Evolutionary conservation across 208 protist species (phyloP), one percentile per base, ranked within the genome.

Genomic region (Leishmania tarentolae): DNA sequence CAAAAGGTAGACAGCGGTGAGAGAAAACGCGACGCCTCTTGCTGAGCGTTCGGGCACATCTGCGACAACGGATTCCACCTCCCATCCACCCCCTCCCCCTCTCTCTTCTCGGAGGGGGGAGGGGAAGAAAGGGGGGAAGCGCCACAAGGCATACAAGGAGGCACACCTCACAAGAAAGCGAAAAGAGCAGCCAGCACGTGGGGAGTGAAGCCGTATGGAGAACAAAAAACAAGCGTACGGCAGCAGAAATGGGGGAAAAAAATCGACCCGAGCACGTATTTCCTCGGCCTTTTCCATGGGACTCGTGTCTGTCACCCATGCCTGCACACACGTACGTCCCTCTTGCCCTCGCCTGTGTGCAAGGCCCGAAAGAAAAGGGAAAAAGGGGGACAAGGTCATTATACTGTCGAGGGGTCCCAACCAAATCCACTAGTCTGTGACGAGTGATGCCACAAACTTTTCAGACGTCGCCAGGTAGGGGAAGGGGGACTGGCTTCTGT

Each of bases 221-320:
- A 52, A 52, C 9, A 47, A 53, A 53, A 53, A 53, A 52, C 15
- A 53, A n/a, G n/a, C n/a, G 50, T 2, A 53, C 7, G 50, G 5
- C 50, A 15, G 50, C 50, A 76, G 52, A 76, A 31, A 40, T n/a
- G n/a, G n/a, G 46, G 21, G 46, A 76, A 42, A 21, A 76, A 61
- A 63, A 59, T 4, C 53, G 42, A 28, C 24, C 28, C 17, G n/a
- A 15, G 28, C 73, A 63, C 21, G 24, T 5, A 28, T 72, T 24
- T 70, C n/a, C 31, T 40, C 56, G 7, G 7, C 11, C 15, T 66
- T 9, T 24, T 66, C 61, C 13, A 7, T 3, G 15, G 35, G 61
- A 35, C 28, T 31, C 61, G 3, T 21, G 8, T 15, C 61, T 37
- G 61, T 66, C 61, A 31, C 0, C 61, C n/a, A 66, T n/a, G 7